These are phyloP conservation scores for Coemansia sp. DNA, from an alignment of 192 early-diverging fungal species.

Conservation along the genomic window DNA sequence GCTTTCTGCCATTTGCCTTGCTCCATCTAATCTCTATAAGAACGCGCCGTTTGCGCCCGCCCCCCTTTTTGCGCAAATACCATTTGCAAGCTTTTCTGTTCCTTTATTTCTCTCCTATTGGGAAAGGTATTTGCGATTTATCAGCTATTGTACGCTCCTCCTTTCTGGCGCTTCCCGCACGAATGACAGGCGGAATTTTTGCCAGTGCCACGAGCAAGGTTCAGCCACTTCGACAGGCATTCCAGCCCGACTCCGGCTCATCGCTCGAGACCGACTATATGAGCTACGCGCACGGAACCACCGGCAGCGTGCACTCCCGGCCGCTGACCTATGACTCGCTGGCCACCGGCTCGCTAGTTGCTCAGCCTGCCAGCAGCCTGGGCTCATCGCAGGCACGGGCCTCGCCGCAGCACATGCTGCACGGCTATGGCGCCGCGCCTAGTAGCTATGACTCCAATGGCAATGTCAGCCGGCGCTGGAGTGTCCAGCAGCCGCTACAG, in stretches of 20 bases:
- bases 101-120: background rate
- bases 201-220: slow-evolving; percentile 6
- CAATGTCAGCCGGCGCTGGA: slow-evolving; percentile 4
- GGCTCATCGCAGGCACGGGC: slow-evolving; percentile 10
- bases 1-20: background rate
- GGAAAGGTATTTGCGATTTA: background rate
- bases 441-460: background rate
- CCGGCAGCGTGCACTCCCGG: slow-evolving; percentile 22
- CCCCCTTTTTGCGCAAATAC: background rate
- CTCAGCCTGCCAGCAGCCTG: slow-evolving; percentile 13
- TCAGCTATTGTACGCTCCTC: too few relatives aligned
- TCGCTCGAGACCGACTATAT: slow-evolving; percentile 21
- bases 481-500: background rate
- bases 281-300: slow-evolving; percentile 17
- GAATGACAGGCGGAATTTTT: slow-evolving; percentile 1
- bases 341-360: slow-evolving; percentile 18
- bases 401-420: slow-evolving; percentile 9
- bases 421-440: slow-evolving; percentile 7
- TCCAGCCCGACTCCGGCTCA: slow-evolving; percentile 2
- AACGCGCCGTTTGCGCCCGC: background rate
- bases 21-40: background rate
- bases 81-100: background rate
- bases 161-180: background rate
- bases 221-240: background rate
- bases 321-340: slow-evolving; percentile 22